A percentile compares a stretch with the other conserved stretches of the same genome.
Evolutionary conservation across 1,139 yeast genomes (phyloP).

Genomic region (Candida freyschussii): DNA sequence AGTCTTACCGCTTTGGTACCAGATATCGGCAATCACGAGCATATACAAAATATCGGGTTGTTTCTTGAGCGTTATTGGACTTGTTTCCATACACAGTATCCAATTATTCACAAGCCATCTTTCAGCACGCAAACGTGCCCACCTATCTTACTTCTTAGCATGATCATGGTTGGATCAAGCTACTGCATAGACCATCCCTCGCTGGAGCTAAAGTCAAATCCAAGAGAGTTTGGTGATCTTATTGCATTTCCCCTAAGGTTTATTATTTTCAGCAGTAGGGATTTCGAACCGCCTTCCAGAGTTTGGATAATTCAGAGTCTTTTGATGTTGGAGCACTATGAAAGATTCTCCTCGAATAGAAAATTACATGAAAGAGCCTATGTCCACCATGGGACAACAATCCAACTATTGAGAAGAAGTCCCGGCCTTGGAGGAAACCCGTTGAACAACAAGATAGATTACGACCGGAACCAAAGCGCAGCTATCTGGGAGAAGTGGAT

Average conservation of each 20-base stretch:
- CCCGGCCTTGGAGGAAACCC: conserved; percentile 74
- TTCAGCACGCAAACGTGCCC: conserved; percentile 50
- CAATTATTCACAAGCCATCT: conserved; percentile 59
- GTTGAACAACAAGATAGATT: conserved; percentile 30
- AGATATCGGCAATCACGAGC: conserved; percentile 22
- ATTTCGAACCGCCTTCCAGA: conserved; percentile 52
- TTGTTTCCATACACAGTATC: conserved; percentile 56
- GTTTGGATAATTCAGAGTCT: conserved; percentile 67
- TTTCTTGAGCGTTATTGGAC: conserved; percentile 46
- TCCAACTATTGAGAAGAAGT: conserved; percentile 66
- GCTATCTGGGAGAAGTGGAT: conserved; percentile 59
- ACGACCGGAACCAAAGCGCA: conserved; percentile 31
- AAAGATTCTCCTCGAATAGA: conserved; percentile 55
- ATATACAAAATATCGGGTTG: conserved; percentile 24
- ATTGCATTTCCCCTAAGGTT: conserved; percentile 63
- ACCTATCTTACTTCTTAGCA: conserved; percentile 48
- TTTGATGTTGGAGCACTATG: conserved; percentile 59
- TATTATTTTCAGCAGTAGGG: conserved; percentile 53
- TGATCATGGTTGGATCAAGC: conserved; percentile 53
- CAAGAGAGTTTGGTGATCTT: conserved; percentile 36
- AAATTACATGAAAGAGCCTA: conserved; percentile 69
- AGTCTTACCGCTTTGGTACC: conserved; percentile 26
- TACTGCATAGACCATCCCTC: conserved; percentile 29
- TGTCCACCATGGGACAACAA: conserved; percentile 72
- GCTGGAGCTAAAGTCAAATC: conserved; percentile 18